These are phyloP conservation scores for Moesziomyces sp. DNA, from an alignment of 1,284 basidiomycete genomes.

Conservation along the genomic window DNA sequence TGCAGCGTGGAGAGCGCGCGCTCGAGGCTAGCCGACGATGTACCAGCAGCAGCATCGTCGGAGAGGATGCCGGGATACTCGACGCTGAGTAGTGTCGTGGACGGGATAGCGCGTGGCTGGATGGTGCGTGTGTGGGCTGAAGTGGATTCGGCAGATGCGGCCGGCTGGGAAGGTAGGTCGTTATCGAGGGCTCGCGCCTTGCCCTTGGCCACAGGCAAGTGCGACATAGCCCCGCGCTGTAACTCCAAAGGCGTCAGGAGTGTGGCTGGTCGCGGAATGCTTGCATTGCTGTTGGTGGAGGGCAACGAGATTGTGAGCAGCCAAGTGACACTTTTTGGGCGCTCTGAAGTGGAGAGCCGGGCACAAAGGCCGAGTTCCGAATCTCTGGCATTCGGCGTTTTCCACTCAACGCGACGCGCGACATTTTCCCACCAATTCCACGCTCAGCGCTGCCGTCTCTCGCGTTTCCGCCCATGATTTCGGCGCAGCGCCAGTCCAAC, in stretches of 20 bases:
- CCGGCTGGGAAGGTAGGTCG: not conserved
- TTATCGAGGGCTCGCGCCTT: constrained; percentile 20
- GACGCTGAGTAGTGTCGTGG: constrained; percentile 43
- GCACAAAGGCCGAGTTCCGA: constrained; percentile 6
- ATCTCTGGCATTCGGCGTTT: not conserved
- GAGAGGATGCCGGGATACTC: constrained; percentile 60
- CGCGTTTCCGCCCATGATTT: not conserved
- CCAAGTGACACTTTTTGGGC: too few species aligned
- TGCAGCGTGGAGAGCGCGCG: constrained; percentile 54
- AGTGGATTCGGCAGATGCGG: not conserved
- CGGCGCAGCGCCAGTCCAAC: constrained; percentile 5
- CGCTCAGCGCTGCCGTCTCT: constrained; percentile 1
- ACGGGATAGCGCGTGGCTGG: constrained; percentile 39
- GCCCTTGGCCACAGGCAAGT: constrained; percentile 10
- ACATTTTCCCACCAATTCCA: not conserved
- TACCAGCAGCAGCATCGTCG: not conserved
- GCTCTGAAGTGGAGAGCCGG: not conserved
- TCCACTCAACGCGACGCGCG: constrained; percentile 50
- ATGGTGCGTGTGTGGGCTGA: constrained; percentile 12
- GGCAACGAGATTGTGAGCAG: not conserved
- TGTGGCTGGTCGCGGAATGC: not conserved
- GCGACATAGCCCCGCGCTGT: constrained; percentile 3
- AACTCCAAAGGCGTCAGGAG: too few species aligned
- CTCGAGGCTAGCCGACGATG: constrained; percentile 26
- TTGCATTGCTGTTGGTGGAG: not conserved